Evolutionary conservation across 805 yeast species (phyloP).

Genomic region (Metschnikowia baotianmanensis): DNA sequence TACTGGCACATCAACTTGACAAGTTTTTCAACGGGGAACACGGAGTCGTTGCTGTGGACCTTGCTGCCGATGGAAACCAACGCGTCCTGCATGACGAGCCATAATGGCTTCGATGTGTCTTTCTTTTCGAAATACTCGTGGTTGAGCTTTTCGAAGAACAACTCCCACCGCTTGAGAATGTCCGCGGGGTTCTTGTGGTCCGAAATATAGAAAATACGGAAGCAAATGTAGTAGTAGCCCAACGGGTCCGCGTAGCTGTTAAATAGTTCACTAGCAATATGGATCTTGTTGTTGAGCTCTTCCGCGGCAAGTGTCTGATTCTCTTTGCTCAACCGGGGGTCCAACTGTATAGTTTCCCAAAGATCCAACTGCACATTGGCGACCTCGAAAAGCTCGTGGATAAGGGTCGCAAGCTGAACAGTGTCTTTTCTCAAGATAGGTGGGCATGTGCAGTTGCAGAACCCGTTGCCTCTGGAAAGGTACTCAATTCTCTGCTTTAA

Average conservation of each 20-base stretch:
- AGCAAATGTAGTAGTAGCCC: constrained; percentile 80
- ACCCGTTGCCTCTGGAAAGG: constrained; percentile 88
- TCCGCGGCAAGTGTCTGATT: constrained; percentile 50
- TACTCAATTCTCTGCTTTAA: constrained; percentile 80
- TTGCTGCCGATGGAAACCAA: constrained; percentile 57
- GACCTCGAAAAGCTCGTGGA: constrained; percentile 80
- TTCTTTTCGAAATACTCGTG: constrained; percentile 28
- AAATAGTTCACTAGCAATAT: constrained; percentile 74
- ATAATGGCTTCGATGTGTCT: constrained; percentile 32
- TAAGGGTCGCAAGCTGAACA: constrained; percentile 62
- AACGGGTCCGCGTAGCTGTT: constrained; percentile 85
- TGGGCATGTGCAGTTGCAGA: constrained; percentile 81
- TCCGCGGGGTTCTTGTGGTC: constrained; percentile 85
- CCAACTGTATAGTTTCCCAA: constrained; percentile 46
- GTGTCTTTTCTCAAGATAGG: constrained; percentile 74
- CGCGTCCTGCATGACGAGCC: constrained; percentile 35
- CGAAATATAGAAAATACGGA: constrained; percentile 74
- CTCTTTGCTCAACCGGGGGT: constrained; percentile 46
- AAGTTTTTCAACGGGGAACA: constrained; percentile 75
- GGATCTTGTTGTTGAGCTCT: constrained; percentile 60
- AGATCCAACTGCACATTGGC: constrained; percentile 81
- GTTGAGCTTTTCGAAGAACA: constrained; percentile 53
- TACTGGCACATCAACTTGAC: constrained; percentile 63
- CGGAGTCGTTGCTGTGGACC: constrained; percentile 65
- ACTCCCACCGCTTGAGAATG: constrained; percentile 76